These are phyloP conservation scores for Hordeum pubiflorum DNA, from an alignment of 202 grass and related monocot species.

Conservation along the genomic window DNA sequence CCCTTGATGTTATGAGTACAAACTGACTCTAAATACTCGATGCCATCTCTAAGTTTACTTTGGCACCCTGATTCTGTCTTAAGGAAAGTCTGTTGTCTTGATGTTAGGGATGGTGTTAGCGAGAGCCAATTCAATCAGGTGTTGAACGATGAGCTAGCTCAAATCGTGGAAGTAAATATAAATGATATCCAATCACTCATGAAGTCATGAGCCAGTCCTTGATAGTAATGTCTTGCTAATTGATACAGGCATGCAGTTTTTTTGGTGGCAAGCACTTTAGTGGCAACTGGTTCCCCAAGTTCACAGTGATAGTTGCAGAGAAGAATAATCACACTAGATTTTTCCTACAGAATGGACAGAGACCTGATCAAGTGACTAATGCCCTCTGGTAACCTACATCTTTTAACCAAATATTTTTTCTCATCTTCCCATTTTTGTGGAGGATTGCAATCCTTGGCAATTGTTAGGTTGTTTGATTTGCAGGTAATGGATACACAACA, in stretches of 20 bases:
- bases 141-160: slow-evolving; percentile 38
- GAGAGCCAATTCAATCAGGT: slow-evolving; percentile 31
- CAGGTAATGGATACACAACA: no score
- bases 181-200: neutral
- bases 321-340: slow-evolving; percentile 62
- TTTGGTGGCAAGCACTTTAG: slow-evolving; percentile 38
- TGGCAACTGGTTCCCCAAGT: slow-evolving; percentile 45
- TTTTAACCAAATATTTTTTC: neutral
- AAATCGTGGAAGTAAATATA: slow-evolving; percentile 32
- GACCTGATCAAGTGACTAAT: slow-evolving; percentile 18
- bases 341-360: slow-evolving; percentile 17
- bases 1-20: neutral
- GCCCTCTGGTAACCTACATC: slow-evolving; percentile 10
- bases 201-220: neutral
- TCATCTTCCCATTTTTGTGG: neutral
- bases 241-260: slow-evolving; percentile 24
- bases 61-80: neutral
- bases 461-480: no score
- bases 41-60: neutral
- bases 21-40: neutral
- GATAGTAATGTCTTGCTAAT: neutral
- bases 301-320: slow-evolving; percentile 47
- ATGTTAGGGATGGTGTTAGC: neutral
- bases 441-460: neutral
- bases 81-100: neutral